Evolutionary conservation across 305 asterid genomes (phyloP).

Genomic region (Fraxinus greggii): DNA sequence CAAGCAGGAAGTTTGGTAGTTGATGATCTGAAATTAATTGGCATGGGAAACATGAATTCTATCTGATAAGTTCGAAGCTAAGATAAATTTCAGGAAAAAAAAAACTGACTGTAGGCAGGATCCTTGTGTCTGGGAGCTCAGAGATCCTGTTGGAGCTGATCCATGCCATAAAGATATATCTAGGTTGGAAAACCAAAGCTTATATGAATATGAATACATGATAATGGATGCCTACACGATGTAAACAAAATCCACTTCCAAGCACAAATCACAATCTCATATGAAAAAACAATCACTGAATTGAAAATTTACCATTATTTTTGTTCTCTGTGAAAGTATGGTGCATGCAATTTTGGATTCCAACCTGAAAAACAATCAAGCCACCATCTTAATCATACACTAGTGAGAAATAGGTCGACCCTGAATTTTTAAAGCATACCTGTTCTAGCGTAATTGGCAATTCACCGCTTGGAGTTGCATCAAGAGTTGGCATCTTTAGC

Average conservation of each 20-base stretch:
- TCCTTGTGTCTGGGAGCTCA: conserved; percentile 32
- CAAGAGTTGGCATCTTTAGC: conserved; percentile 26
- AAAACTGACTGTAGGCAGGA: conserved; percentile 35
- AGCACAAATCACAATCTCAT: neutral
- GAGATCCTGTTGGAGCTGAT: conserved; percentile 27
- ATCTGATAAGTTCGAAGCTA: conserved; percentile 6
- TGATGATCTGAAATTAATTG: conserved; percentile 29
- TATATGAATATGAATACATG: neutral
- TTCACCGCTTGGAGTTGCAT: conserved; percentile 22
- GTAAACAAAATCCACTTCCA: conserved; percentile 6
- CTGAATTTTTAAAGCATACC: conserved; percentile 31
- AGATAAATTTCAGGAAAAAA: conserved; percentile 12
- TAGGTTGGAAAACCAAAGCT: conserved; percentile 28
- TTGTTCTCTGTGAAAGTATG: conserved; percentile 26
- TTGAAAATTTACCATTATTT: conserved; percentile 34
- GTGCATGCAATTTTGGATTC: conserved; percentile 28
- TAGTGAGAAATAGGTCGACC: neutral
- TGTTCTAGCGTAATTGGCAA: conserved; percentile 27
- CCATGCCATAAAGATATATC: conserved; percentile 40
- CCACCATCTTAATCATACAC: conserved; percentile 3
- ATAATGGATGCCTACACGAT: neutral
- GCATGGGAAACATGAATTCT: conserved; percentile 13
- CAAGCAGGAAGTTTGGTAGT: conserved; percentile 35
- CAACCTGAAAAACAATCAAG: conserved; percentile 36
- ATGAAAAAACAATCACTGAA: conserved; percentile 1